Evolutionary conservation across 2,329 filamentous ascomycete genomes (phyloP).

Genomic region (Diaporthe destruens): DNA sequence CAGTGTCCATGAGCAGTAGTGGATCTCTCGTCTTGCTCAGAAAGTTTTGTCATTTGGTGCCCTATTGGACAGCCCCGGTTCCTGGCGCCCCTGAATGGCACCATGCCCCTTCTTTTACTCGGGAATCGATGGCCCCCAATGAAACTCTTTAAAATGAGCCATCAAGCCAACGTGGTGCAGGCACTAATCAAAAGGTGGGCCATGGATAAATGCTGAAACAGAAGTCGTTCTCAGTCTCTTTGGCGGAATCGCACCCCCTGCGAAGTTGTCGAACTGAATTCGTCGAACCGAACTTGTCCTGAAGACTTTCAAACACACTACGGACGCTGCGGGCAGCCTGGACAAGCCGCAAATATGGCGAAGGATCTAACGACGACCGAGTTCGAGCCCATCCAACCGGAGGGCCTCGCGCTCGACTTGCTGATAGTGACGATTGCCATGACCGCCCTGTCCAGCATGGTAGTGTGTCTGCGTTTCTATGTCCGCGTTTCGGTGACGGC

Average conservation of each 20-base stretch:
- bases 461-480: slow-evolving; percentile 35
- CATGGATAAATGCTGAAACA: background rate
- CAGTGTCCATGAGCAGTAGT: background rate
- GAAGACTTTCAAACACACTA: background rate
- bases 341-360: slow-evolving; percentile 22
- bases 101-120: background rate
- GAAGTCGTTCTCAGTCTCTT: background rate
- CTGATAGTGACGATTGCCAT: slow-evolving; percentile 39
- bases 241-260: background rate
- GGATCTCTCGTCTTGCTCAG: background rate
- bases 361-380: slow-evolving; percentile 37
- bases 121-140: background rate
- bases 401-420: slow-evolving; percentile 38
- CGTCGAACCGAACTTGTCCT: background rate
- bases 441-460: slow-evolving; percentile 38
- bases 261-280: background rate
- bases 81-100: slow-evolving; percentile 1
- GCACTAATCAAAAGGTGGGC: background rate
- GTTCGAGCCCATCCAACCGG: slow-evolving; percentile 40
- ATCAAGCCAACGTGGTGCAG: background rate
- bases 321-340: background rate
- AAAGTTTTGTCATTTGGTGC: background rate
- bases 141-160: background rate
- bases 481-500: slow-evolving; percentile 29
- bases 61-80: background rate